A percentile compares a stretch with the other conserved stretches of the same genome.
These are phyloP conservation scores for Puccinia triticina DNA, from an alignment of 1,284 basidiomycete species.

Conservation along the genomic window DNA sequence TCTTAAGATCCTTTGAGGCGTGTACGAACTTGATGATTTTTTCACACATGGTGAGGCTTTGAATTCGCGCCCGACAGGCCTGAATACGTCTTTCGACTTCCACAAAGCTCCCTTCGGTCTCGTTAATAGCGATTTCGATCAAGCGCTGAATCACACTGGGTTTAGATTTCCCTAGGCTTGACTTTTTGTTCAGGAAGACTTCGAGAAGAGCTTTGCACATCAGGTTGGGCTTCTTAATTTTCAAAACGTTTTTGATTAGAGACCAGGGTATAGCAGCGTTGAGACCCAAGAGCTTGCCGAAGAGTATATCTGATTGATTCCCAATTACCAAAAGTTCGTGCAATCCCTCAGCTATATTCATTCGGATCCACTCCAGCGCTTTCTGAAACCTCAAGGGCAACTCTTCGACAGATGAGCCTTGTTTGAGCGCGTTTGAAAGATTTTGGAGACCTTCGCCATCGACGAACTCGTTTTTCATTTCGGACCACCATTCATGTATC, in stretches of 20 bases:
- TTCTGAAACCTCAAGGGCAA: slow-evolving; percentile 54
- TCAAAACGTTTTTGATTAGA: slow-evolving; percentile 54
- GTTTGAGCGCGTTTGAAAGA: slow-evolving; percentile 53
- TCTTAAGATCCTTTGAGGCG: slow-evolving; percentile 54
- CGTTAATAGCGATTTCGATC: slow-evolving; percentile 48
- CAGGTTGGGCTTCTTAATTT: slow-evolving; percentile 53
- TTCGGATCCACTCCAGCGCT: slow-evolving; percentile 51
- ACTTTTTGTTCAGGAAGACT: slow-evolving; percentile 53
- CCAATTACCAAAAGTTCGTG: slow-evolving; percentile 53
- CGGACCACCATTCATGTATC: slow-evolving; percentile 51
- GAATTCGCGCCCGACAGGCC: slow-evolving; percentile 53
- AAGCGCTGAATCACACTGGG: slow-evolving; percentile 55
- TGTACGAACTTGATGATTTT: slow-evolving; percentile 55
- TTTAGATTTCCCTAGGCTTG: slow-evolving; percentile 50
- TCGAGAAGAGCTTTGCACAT: slow-evolving; percentile 55
- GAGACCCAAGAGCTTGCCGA: slow-evolving; percentile 54
- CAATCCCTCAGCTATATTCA: slow-evolving; percentile 53
- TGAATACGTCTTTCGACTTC: slow-evolving; percentile 53
- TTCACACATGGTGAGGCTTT: slow-evolving; percentile 54
- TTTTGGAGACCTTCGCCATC: slow-evolving; percentile 54
- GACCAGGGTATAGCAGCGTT: slow-evolving; percentile 55
- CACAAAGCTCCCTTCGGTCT: slow-evolving; percentile 54
- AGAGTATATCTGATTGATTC: slow-evolving; percentile 53
- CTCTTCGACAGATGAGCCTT: slow-evolving; percentile 51
- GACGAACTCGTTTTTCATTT: slow-evolving; percentile 54